Base-by-base conservation (phyloP, 352 stramenopile genomes). In the Globisporangium megalacanthum region DNA sequence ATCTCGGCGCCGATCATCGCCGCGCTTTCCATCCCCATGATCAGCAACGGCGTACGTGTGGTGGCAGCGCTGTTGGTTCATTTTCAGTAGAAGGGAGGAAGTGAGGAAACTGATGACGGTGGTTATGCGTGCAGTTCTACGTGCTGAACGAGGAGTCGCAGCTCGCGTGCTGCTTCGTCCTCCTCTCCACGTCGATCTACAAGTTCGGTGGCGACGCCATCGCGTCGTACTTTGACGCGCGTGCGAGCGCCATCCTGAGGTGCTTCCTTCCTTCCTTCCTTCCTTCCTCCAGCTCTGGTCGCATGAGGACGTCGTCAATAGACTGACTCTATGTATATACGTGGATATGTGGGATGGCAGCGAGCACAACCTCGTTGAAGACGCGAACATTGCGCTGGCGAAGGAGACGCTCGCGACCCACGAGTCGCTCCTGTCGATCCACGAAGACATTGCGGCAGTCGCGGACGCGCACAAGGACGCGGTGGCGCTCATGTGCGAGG, bases 91-190 rank as follows among this genome's bases (percentile, higher is more conserved):
- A n/a, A n/a, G n/a, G n/a, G n/a, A n/a, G n/a, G n/a, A n/a, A n/a
- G n/a, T n/a, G 45, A 54, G 13, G 14, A 56, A 25, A 46, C 19
- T 50, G 13, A 17, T 48, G 42, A 54, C 15, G 49, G 50, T 54
- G 2, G 15, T 11, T 25, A 4, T 29, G 17, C 47, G 33, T 31
- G 31, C 62, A 89, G 79, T 79, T 86, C 36, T 94, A 94, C 72
- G 81, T 91, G 62, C 66, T 94, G 57, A 91, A 91, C 73, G 83
- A 91, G 57, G 83, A 94, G 68, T 85, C 83, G 53, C 83, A 94
- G 69, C 65, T 94, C 48, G 81, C 75, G 20, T 88, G 75, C 68
- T 94, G 83, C 72, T 94, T 94, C 65, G 68, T 89, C 63, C 79
- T 94, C 51, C 92, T 94, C 68, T 83, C 78, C 65, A 89, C 83